Conservation (phyloP, 169 alveolate species). For the Plasmodium ovale region DNA sequence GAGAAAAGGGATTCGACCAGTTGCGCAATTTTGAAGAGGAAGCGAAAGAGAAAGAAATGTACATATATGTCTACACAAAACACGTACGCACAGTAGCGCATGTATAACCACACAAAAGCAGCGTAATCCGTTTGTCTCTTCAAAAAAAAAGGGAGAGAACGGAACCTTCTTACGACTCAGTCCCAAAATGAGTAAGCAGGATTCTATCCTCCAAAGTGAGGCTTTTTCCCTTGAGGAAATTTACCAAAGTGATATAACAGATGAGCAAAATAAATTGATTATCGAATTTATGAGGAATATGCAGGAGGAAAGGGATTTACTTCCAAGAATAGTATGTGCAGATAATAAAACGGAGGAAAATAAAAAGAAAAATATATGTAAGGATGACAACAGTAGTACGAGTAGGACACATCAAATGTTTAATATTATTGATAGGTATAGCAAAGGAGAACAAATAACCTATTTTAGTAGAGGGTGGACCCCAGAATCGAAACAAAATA, state of each 20-base stretch:
- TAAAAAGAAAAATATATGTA: background rate
- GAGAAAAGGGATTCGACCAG: too few species aligned
- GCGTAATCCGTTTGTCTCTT: too few species aligned
- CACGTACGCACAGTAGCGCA: too few species aligned
- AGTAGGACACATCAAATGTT: constrained; percentile 9
- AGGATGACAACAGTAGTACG: background rate
- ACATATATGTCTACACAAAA: too few species aligned
- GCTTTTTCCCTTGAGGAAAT: constrained; percentile 58
- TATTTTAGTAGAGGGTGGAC: background rate
- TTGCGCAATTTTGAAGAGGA: too few species aligned
- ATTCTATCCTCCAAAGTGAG: constrained; percentile 27
- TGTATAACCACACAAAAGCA: too few species aligned
- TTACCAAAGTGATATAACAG: constrained; percentile 34
- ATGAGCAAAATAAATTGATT: constrained; percentile 49
- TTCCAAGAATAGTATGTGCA: constrained; percentile 36
- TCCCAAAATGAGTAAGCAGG: constrained; percentile 19
- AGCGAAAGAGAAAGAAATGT: too few species aligned
- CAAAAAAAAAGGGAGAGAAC: too few species aligned
- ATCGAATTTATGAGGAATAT: constrained; percentile 31
- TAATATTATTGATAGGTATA: constrained; percentile 10
- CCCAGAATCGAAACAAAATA: constrained; percentile 6
- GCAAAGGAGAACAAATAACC: background rate
- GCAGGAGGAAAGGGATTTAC: constrained; percentile 32
- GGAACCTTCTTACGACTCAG: too few species aligned
- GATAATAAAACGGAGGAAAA: background rate